These are phyloP conservation scores for Chrysophaeum taylorii DNA, from an alignment of 352 stramenopile species.

Conservation along the genomic window DNA sequence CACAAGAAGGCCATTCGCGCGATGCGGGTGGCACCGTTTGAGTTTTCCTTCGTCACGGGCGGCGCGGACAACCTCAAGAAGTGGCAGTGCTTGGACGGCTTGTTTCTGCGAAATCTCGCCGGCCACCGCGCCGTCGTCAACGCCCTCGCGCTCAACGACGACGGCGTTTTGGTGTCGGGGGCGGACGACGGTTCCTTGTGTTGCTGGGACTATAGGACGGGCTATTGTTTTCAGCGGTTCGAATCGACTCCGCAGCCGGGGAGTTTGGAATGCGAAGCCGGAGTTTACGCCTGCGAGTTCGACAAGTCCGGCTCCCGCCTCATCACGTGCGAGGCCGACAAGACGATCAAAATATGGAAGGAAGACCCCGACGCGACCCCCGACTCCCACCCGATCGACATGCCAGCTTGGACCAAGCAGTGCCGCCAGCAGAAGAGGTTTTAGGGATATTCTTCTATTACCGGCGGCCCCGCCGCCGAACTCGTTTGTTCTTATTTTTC, in stretches of 20 bases:
- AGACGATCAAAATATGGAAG: slow-evolving; percentile 99
- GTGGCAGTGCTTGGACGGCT: slow-evolving; percentile 86
- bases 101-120: slow-evolving; percentile 90
- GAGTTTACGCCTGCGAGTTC: slow-evolving; percentile 90
- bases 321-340: slow-evolving; percentile 97
- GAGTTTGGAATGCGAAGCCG: slow-evolving; percentile 93
- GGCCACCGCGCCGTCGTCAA: slow-evolving; percentile 97
- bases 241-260: slow-evolving; percentile 80
- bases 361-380: slow-evolving; percentile 84
- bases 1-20: slow-evolving; percentile 95
- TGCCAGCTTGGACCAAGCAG: slow-evolving; percentile 89
- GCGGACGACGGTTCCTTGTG: slow-evolving; percentile 93
- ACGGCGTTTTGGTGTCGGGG: slow-evolving; percentile 87
- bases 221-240: slow-evolving; percentile 91
- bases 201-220: slow-evolving; percentile 97
- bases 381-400: slow-evolving; percentile 92
- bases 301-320: slow-evolving; percentile 94
- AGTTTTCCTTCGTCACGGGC: slow-evolving; percentile 92
- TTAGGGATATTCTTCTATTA: too few relatives aligned
- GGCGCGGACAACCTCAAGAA: slow-evolving; percentile 97
- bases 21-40: slow-evolving; percentile 54
- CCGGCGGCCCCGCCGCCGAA: too few relatives aligned
- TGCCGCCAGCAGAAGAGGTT: slow-evolving; percentile 28
- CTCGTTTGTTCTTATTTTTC: too few relatives aligned
- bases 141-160: slow-evolving; percentile 92